A percentile compares a stretch with the other conserved stretches of the same genome.
These are phyloP conservation scores for Chytriomyces sp. DNA, from an alignment of 192 early-diverging fungal genomes.

Conservation along the genomic window DNA sequence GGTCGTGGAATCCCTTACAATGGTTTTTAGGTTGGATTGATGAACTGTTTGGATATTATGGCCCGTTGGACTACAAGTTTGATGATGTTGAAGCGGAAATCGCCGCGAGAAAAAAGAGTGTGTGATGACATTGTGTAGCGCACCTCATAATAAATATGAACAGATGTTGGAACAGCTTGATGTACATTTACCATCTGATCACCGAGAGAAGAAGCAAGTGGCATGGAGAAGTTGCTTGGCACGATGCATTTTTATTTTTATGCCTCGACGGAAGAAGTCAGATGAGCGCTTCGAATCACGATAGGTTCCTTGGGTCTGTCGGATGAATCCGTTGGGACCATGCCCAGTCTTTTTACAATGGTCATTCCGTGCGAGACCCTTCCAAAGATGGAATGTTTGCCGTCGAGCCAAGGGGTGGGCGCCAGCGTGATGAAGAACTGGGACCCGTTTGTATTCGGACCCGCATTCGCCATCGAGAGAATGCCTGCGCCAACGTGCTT, in stretches of 20 bases:
- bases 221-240: no score
- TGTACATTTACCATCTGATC: no score
- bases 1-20: slow-evolving; percentile 5
- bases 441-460: slow-evolving; percentile 60
- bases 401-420: slow-evolving; percentile 89
- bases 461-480: slow-evolving; percentile 83
- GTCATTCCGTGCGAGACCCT: slow-evolving; percentile 79
- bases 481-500: slow-evolving; percentile 91
- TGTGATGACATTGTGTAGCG: background rate
- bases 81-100: slow-evolving; percentile 16
- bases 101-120: background rate
- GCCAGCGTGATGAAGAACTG: slow-evolving; percentile 92
- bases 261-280: background rate
- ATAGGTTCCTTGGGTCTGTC: slow-evolving; percentile 55
- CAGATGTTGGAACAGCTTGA: no score
- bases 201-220: no score
- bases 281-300: slow-evolving; percentile 36
- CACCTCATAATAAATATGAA: no score
- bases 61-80: slow-evolving; percentile 14
- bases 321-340: slow-evolving; percentile 48
- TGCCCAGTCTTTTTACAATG: slow-evolving; percentile 72
- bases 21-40: background rate
- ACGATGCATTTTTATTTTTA: background rate
- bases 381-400: slow-evolving; percentile 92
- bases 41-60: slow-evolving; percentile 12